Conservation (phyloP, 2,329 filamentous ascomycete genomes). For the Apiospora sp. region DNA sequence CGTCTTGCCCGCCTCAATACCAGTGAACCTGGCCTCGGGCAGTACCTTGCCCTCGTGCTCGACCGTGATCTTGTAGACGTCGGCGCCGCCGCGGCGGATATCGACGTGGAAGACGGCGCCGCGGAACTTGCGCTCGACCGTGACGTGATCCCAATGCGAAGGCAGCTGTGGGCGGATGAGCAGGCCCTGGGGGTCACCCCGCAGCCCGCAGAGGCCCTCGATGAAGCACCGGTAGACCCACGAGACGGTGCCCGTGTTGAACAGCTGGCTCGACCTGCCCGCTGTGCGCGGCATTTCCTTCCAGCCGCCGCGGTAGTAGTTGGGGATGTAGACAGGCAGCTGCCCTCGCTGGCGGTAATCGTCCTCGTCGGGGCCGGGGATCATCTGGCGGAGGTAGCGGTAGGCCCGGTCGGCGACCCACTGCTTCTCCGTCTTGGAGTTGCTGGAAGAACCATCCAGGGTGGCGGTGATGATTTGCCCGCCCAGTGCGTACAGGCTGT, state of each 20-base stretch:
- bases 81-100: constrained; percentile 51
- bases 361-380: constrained; percentile 59
- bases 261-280: constrained; percentile 63
- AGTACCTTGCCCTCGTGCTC: constrained; percentile 47
- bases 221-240: constrained; percentile 65
- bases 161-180: constrained; percentile 59
- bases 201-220: constrained; percentile 62
- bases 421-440: neutral
- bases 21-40: constrained; percentile 49
- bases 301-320: constrained; percentile 64
- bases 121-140: constrained; percentile 57
- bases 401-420: constrained; percentile 57
- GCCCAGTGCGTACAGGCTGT: constrained; percentile 54
- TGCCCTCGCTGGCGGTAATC: constrained; percentile 62
- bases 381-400: constrained; percentile 58
- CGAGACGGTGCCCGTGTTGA: constrained; percentile 65
- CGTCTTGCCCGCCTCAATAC: constrained; percentile 51
- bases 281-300: constrained; percentile 58
- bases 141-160: constrained; percentile 55
- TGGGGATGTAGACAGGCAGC: constrained; percentile 64
- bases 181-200: constrained; percentile 57
- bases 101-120: constrained; percentile 58
- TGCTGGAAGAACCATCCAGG: neutral
- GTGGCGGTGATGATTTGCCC: neutral
- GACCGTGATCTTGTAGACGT: constrained; percentile 50